Conservation (phyloP, 805 yeast genomes). For the Starmerella davenportii region DNA sequence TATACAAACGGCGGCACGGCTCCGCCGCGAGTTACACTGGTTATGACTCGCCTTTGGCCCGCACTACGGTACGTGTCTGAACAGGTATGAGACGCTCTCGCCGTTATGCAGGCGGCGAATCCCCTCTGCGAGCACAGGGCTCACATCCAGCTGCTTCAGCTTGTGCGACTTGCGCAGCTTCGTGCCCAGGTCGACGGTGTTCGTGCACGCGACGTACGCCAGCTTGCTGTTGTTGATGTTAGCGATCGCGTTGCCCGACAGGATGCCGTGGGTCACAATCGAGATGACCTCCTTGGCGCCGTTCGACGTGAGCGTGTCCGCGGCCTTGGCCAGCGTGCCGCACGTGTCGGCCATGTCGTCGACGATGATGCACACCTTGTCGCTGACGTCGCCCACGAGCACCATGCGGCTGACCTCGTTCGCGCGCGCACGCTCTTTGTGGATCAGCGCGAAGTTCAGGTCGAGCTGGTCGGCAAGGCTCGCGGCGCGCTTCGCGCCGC, state of each 20-base stretch:
- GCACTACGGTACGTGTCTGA: constrained; percentile 23
- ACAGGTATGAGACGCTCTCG: constrained; percentile 79
- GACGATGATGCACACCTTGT: constrained; percentile 69
- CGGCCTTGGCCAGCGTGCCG: constrained; percentile 91
- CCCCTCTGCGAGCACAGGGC: constrained; percentile 81
- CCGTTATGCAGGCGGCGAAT: constrained; percentile 92
- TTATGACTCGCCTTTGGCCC: too few species aligned
- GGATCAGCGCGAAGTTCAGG: constrained; percentile 85
- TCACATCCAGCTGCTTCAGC: constrained; percentile 64
- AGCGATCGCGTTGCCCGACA: constrained; percentile 69
- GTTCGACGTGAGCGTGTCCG: constrained; percentile 63
- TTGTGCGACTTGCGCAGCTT: constrained; percentile 43
- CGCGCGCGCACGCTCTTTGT: constrained; percentile 91
- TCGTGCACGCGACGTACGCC: constrained; percentile 70
- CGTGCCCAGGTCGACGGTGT: constrained; percentile 73
- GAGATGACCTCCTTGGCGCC: constrained; percentile 72
- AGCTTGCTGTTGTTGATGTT: constrained; percentile 54
- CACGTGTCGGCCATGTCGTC: constrained; percentile 99
- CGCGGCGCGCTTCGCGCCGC: constrained; percentile 97
- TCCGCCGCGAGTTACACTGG: too few species aligned
- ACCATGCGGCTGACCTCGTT: constrained; percentile 97
- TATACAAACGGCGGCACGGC: too few species aligned
- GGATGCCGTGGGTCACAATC: constrained; percentile 90
- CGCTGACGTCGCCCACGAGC: constrained; percentile 81
- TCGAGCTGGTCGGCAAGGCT: constrained; percentile 89